Conservation (phyloP, 371 early-diverging fungal genomes). For the Gilbertella persicaria region DNA sequence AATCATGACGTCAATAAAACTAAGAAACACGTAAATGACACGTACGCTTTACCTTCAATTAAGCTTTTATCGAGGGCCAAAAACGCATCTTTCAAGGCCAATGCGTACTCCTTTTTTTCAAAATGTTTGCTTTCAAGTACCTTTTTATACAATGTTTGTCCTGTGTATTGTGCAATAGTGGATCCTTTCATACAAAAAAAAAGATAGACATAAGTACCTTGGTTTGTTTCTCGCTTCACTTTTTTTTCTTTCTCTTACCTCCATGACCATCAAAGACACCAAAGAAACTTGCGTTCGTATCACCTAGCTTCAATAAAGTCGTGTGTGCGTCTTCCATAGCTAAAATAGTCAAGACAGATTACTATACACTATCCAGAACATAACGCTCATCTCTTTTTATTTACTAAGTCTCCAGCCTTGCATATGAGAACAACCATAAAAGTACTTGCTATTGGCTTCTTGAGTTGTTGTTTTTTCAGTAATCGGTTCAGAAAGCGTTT, state of each 20-base stretch:
- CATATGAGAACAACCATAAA: constrained; percentile 92
- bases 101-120: constrained; percentile 59
- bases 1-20: background rate
- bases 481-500: constrained; percentile 95
- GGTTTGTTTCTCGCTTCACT: no score
- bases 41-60: constrained; percentile 53
- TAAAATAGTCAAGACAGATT: constrained; percentile 26
- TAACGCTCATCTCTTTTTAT: background rate
- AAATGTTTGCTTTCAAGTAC: constrained; percentile 68
- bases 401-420: constrained; percentile 98
- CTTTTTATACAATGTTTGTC: constrained; percentile 69
- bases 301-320: constrained; percentile 70
- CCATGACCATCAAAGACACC: constrained; percentile 97
- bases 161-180: constrained; percentile 82
- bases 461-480: constrained; percentile 80
- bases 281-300: constrained; percentile 72
- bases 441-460: constrained; percentile 72
- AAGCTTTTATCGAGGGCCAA: constrained; percentile 76
- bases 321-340: constrained; percentile 97
- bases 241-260: constrained; percentile 48
- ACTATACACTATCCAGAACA: background rate
- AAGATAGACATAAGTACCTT: no score
- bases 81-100: constrained; percentile 81
- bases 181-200: constrained; percentile 37
- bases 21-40: background rate